phyloP scores from a whole-genome alignment of 257 asterid species.

The Solanum paucissectum region DNA sequence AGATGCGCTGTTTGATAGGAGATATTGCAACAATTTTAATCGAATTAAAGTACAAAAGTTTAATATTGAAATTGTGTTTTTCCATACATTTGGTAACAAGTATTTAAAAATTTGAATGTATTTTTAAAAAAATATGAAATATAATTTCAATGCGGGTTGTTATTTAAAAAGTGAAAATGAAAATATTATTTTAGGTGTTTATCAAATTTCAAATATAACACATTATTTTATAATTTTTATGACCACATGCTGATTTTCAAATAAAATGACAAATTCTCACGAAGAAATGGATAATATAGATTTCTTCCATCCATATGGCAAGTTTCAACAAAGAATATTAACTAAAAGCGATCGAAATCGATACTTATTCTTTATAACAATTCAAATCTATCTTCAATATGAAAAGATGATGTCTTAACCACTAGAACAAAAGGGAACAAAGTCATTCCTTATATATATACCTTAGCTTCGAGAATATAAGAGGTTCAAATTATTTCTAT shows the following conservation, averaged over 20 bases:
- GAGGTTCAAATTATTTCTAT: background rate
- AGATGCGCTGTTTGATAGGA: slow-evolving; percentile 51
- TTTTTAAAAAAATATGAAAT: no score
- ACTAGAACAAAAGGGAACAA: background rate
- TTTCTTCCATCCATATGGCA: background rate
- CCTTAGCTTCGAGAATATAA: background rate
- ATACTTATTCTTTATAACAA: no score
- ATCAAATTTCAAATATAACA: no score
- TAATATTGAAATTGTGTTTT: no score
- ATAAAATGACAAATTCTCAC: background rate
- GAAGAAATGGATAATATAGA: no score
- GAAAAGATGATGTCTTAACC: no score
- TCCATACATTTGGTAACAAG: no score
- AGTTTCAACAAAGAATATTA: background rate
- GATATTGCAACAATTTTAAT: rapidly evolving
- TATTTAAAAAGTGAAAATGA: background rate
- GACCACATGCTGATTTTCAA: background rate
- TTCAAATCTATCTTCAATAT: no score
- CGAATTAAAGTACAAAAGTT: no score
- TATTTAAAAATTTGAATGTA: no score
- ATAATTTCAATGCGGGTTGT: background rate
- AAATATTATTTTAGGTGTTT: no score
- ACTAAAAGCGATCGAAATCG: background rate
- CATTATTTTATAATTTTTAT: no score
- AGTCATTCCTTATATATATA: background rate